Conservation (phyloP, 2,329 filamentous ascomycete species). For the Chaetomium olivaceum region DNA sequence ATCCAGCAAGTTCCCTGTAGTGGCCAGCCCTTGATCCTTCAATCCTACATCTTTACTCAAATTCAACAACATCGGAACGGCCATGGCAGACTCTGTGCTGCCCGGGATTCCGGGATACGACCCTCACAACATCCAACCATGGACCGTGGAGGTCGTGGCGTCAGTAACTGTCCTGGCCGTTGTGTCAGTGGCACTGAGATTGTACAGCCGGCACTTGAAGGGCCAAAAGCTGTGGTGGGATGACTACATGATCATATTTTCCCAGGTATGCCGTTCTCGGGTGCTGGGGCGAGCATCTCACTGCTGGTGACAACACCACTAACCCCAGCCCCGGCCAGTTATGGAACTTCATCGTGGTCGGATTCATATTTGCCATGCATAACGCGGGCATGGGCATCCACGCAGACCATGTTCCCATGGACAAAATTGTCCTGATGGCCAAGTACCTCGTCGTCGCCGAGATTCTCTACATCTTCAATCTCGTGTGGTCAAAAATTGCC, state of each 20-base stretch:
- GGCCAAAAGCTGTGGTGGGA: conserved; percentile 52
- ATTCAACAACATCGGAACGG: neutral
- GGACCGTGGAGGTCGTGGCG: conserved; percentile 44
- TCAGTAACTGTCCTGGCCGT: conserved; percentile 46
- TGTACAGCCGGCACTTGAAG: conserved; percentile 46
- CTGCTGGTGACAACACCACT: neutral
- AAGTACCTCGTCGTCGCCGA: conserved; percentile 27
- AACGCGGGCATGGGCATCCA: conserved; percentile 28
- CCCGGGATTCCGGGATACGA: conserved; percentile 39
- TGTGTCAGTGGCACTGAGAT: conserved; percentile 42
- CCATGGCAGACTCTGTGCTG: conserved; percentile 15
- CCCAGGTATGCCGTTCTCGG: conserved; percentile 42
- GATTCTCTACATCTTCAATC: conserved; percentile 28
- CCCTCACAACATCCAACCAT: conserved; percentile 44
- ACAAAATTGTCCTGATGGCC: conserved; percentile 20
- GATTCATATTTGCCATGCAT: conserved; percentile 28
- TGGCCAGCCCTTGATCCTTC: neutral
- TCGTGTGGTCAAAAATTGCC: conserved; percentile 27
- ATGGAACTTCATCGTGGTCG: conserved; percentile 23
- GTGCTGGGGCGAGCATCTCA: neutral
- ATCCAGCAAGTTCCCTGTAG: neutral
- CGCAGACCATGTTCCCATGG: conserved; percentile 18
- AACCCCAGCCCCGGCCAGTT: conserved; percentile 6
- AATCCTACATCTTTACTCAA: neutral
- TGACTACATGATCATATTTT: conserved; percentile 51